Evolutionary conservation across 2,329 filamentous ascomycete genomes (phyloP), one percentile per base, ranked within the genome.

Genomic region (Furcasterigmium sp.): DNA sequence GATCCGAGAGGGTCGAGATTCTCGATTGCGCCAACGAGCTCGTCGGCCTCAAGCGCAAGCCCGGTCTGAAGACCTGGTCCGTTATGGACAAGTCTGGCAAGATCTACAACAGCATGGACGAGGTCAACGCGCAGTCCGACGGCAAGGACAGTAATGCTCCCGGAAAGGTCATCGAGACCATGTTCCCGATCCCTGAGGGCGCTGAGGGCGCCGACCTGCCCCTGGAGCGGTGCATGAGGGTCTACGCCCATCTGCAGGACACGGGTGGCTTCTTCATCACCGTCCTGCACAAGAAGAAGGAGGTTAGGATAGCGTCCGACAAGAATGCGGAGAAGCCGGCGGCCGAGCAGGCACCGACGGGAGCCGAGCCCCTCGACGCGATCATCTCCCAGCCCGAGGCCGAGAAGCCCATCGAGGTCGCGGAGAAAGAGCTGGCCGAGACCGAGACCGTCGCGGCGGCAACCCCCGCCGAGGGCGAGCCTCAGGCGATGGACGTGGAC

Each of bases 181-280:
- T 96, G 87, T 98, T 98, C 67, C 77, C 91, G 5, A 67, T 68
- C 30, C 74, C 79, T 0, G 71, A 73, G 45, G 68, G 65, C 14
- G 65, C 68, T 30, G 68, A 72, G 21, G 78, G 76, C 43, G 71
- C 78, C 64, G 58, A 77, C 65, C 73, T 96, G 19, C 90, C 90
- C 14, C 76, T 97, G 15, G 87, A 96, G 56, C 80, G 86, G 47
- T 96, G 91, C 65, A 91, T 97, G 76, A 80, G 93, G 49, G 83
- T 98, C 7, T 98, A 97, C 62, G 87, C 91, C 26, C 93, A 98
- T 63, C 77, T 90, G 59, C 93, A 98, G 65, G 90, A 98, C 56
- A 98, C 93, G 3, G 93, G 93, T 44, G 91, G 86, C 18, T 98
- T 98, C 75, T 98, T 98, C 70, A 96, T 98, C 60, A 85, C 90